Evolutionary conservation across 495 filamentous ascomycete genomes (phyloP).

Genomic region (Neurospora sp.): DNA sequence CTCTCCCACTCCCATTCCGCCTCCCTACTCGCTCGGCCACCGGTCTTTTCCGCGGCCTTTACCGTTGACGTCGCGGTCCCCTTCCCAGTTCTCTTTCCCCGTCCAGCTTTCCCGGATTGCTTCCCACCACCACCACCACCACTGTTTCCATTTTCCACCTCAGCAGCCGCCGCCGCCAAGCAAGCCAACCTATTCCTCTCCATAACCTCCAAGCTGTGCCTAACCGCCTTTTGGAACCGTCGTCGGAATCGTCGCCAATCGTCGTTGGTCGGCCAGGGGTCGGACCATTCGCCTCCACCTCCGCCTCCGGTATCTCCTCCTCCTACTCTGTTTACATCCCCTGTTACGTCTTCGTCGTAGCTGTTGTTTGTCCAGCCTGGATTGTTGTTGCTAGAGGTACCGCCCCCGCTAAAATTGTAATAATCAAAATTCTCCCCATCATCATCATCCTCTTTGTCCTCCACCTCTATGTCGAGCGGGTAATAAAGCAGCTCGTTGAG

Average conservation of each 20-base stretch:
- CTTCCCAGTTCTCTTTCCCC: neutral
- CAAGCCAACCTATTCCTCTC: constrained; percentile 6
- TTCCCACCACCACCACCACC: neutral
- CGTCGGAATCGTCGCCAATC: constrained; percentile 29
- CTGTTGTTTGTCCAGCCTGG: neutral
- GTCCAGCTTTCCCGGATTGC: neutral
- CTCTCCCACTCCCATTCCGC: constrained; percentile 3
- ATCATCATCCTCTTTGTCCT: constrained; percentile 23
- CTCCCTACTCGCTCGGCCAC: neutral
- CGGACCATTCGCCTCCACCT: constrained; percentile 22
- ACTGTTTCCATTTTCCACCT: neutral
- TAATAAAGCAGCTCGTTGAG: constrained; percentile 33
- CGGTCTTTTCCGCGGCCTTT: neutral
- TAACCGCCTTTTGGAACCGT: constrained; percentile 23
- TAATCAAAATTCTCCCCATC: constrained; percentile 3
- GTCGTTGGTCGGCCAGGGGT: constrained; percentile 30
- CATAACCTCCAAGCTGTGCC: constrained; percentile 10
- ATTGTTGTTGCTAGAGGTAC: no score
- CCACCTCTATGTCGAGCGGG: constrained; percentile 23
- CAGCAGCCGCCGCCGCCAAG: neutral
- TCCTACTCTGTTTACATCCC: neutral
- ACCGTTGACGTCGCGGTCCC: neutral
- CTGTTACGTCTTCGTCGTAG: neutral
- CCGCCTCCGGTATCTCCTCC: neutral
- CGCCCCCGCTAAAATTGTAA: neutral